These are phyloP conservation scores for Melianthus villosus DNA, from an alignment of 441 rosid species.

Conservation along the genomic window DNA sequence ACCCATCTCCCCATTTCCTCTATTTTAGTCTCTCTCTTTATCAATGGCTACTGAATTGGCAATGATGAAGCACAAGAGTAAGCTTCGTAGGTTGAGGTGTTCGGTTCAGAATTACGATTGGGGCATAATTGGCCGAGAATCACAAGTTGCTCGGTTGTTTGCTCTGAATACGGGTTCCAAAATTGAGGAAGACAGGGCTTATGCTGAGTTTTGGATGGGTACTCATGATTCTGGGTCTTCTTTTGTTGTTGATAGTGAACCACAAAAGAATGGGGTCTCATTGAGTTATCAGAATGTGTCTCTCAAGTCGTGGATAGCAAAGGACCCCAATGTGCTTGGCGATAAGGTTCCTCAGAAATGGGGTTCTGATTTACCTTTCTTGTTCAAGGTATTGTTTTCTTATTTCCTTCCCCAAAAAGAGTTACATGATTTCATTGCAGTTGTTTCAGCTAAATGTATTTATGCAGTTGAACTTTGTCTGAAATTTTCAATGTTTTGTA, in stretches of 20 bases:
- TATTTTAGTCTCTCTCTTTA: no score
- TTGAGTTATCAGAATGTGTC: conserved; percentile 14
- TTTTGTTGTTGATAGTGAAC: conserved; percentile 16
- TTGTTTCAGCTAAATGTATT: background rate
- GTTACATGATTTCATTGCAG: background rate
- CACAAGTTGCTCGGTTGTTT: conserved; percentile 34
- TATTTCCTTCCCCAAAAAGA: background rate
- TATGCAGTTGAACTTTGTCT: background rate
- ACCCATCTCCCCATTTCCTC: no score
- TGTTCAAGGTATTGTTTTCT: conserved; percentile 40
- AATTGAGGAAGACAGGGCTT: conserved; percentile 26
- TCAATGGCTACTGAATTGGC: no score
- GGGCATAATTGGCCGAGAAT: conserved; percentile 50
- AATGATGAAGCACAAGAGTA: no score
- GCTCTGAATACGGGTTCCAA: conserved; percentile 36
- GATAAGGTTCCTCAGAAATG: conserved; percentile 41
- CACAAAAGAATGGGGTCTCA: conserved; percentile 14
- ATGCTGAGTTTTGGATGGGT: conserved; percentile 77
- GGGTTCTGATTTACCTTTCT: conserved; percentile 73
- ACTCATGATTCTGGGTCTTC: conserved; percentile 69
- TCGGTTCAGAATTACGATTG: conserved; percentile 55
- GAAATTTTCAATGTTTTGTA: background rate
- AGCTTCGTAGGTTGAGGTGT: no score
- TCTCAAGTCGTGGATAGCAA: conserved; percentile 47
- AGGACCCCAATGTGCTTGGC: conserved; percentile 46